Conservation (phyloP, 176 grass and related monocot species). For the Poa annua region DNA sequence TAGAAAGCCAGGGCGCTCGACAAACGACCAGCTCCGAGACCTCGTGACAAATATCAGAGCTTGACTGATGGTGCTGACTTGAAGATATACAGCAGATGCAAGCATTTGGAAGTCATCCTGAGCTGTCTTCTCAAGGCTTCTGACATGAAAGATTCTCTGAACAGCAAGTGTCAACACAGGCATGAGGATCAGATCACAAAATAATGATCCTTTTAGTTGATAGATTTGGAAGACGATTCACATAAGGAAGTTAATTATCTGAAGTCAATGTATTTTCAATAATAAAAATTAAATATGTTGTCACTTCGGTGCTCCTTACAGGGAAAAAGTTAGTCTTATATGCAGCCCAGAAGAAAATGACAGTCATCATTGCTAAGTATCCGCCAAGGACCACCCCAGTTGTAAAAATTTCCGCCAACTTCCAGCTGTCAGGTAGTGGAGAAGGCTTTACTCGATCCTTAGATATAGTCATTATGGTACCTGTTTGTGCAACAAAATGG, state of each 20-base stretch:
- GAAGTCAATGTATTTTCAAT: neutral
- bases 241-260: neutral
- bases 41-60: constrained; percentile 50
- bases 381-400: constrained; percentile 48
- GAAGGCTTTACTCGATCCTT: constrained; percentile 56
- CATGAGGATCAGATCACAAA: constrained; percentile 5
- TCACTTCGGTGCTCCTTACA: constrained; percentile 18
- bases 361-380: constrained; percentile 57
- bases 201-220: neutral
- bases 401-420: constrained; percentile 51
- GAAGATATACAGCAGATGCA: constrained; percentile 47
- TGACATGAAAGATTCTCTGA: constrained; percentile 47
- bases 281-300: neutral
- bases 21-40: constrained; percentile 48
- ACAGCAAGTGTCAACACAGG: neutral
- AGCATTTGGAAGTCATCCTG: constrained; percentile 53
- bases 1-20: constrained; percentile 40
- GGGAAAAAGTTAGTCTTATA: constrained; percentile 52
- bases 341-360: constrained; percentile 55
- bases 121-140: constrained; percentile 48
- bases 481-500: neutral
- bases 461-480: constrained; percentile 52
- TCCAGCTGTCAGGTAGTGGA: constrained; percentile 53
- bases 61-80: constrained; percentile 52
- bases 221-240: neutral